A percentile compares a stretch with the other conserved stretches of the same genome.
These are phyloP conservation scores for Paraphoma sp. DNA, from an alignment of 2,329 filamentous ascomycete genomes.

Conservation along the genomic window DNA sequence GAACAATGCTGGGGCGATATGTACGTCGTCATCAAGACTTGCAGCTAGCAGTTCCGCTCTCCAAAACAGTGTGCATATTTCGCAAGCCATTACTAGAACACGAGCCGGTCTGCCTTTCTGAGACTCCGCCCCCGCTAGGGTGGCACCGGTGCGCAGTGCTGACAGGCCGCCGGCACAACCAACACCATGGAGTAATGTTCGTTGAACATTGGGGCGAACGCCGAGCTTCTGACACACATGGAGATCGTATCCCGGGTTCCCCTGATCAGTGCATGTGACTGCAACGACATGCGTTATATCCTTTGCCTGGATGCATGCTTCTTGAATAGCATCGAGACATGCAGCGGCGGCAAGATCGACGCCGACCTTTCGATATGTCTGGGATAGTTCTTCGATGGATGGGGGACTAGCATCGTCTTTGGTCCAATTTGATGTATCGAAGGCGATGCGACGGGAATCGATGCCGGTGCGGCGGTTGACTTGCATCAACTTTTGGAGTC, in stretches of 20 bases:
- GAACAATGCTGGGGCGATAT: conserved; percentile 71
- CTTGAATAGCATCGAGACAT: conserved; percentile 41
- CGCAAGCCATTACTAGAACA: conserved; percentile 69
- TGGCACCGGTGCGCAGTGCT: conserved; percentile 58
- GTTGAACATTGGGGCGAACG: conserved; percentile 36
- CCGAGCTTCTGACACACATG: conserved; percentile 44
- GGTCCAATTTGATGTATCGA: conserved; percentile 11
- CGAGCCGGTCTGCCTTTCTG: conserved; percentile 66
- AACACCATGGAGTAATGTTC: conserved; percentile 46
- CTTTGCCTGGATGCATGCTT: conserved; percentile 24
- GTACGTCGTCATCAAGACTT: conserved; percentile 58
- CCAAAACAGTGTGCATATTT: conserved; percentile 60
- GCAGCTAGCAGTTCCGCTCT: conserved; percentile 71
- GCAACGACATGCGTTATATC: conserved; percentile 49
- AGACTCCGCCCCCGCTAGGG: conserved; percentile 68
- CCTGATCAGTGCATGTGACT: conserved; percentile 47
- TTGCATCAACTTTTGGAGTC: conserved; percentile 19
- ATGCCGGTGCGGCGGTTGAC: conserved; percentile 25
- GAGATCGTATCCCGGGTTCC: conserved; percentile 49
- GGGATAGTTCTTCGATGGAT: conserved; percentile 32
- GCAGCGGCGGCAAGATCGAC: conserved; percentile 40
- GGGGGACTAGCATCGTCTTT: conserved; percentile 17
- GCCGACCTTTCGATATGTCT: conserved; percentile 35
- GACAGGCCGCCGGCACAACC: conserved; percentile 50
- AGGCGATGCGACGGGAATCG: conserved; percentile 13